Evolutionary conservation across 257 asterid species (phyloP), one percentile per base, ranked within the genome.

Genomic region (Ajuga chamaepitys): DNA sequence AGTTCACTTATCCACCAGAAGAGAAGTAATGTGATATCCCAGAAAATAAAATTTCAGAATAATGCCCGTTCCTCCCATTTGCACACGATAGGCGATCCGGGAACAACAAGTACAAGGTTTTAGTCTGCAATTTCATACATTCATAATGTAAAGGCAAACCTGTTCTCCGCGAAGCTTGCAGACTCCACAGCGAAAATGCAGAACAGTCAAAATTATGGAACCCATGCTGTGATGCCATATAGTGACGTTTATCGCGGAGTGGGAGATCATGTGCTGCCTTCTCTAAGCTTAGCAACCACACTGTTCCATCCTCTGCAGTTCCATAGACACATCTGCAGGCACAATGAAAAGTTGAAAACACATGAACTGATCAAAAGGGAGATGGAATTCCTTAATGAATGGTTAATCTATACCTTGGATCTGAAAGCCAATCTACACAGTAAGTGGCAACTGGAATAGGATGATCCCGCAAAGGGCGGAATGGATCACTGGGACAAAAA

Each of bases 401-500:
- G 30, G 59, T 62, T 4, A 70, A 74, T 58, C 56, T 58, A 67
- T 71, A 93, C 99, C 95, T 82, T 68, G 91, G 99, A 73, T 89
- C 84, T 24, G 79, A 75, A 66, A 87, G 82, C 99, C 99, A 93
- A 71, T 83, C 89, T 75, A 89, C 66, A 76, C 87, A 75, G 76
- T 78, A 80, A 60, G 87, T 74, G 64, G 64, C 63, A 64, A 78
- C 86, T 47, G 65, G 81, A 51, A 82, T 73, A 56, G 88, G 74
- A 77, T 78, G 75, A 53, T 81, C 91, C 90, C 99, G 83, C 76
- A 89, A 66, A 32, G 96, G 96, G 71, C 72, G 87, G 75, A 85
- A 93, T 40, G 97, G 99, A 79, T 93, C 99, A n/a, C 97, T 93
- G 85, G 70, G 66, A 67, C 44, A 71, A 47, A 68, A 56, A 67